These are phyloP conservation scores for Pulveroboletus sp. DNA, from an alignment of 768 basidiomycete species.

Conservation along the genomic window DNA sequence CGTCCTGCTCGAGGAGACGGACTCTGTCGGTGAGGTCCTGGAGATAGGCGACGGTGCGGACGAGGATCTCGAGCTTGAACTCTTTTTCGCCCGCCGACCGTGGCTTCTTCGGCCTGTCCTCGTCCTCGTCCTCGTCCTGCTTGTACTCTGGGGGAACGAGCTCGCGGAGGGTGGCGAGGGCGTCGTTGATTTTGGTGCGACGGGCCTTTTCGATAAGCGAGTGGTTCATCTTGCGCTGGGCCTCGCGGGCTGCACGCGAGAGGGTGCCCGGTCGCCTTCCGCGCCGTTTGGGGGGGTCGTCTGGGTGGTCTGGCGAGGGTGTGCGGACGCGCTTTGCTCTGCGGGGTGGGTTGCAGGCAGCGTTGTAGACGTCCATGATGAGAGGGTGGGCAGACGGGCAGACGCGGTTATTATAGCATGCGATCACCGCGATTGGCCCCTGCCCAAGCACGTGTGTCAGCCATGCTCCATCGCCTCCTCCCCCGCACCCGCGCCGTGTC, in stretches of 20 bases:
- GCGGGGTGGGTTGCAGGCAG: conserved; percentile 44
- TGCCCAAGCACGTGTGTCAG: conserved; percentile 20
- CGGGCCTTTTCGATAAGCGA: conserved; percentile 92
- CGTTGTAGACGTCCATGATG: conserved; percentile 33
- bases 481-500: neutral
- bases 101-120: conserved; percentile 33
- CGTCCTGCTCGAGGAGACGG: conserved; percentile 35
- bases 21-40: conserved; percentile 65
- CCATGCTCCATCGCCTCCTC: neutral
- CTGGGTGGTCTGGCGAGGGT: conserved; percentile 2
- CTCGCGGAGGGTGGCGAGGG: conserved; percentile 69
- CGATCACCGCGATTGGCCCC: neutral
- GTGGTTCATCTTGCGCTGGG: conserved; percentile 89
- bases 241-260: conserved; percentile 77
- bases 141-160: conserved; percentile 69
- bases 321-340: conserved; percentile 42
- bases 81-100: conserved; percentile 65
- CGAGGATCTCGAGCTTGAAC: conserved; percentile 90
- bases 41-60: conserved; percentile 78
- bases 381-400: neutral
- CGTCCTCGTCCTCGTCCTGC: conserved; percentile 35
- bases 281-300: conserved; percentile 52
- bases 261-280: conserved; percentile 69
- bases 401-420: neutral
- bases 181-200: conserved; percentile 94